phyloP scores from a whole-genome alignment of 1,139 yeast species.

The Sugiyamaella japonica region DNA sequence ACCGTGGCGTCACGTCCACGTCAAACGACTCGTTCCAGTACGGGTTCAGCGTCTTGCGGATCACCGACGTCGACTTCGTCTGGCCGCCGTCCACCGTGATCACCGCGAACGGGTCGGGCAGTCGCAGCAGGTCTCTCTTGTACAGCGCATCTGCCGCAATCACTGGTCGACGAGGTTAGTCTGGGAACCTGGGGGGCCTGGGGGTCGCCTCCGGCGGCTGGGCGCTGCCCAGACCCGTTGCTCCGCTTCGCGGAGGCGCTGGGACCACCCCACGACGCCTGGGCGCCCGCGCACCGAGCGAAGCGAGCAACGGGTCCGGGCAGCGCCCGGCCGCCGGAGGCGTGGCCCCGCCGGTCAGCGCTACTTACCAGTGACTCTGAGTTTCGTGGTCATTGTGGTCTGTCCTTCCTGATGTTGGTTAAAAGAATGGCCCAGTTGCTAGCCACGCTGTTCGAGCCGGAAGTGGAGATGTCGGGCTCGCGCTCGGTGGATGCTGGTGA shows the following conservation, averaged over 20 bases:
- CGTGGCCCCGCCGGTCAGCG: neutral
- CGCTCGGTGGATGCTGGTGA: too few species aligned
- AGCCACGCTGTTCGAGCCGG: too few species aligned
- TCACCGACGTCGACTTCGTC: conserved; percentile 91
- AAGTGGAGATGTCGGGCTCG: too few species aligned
- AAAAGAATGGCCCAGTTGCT: neutral
- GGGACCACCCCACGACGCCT: neutral
- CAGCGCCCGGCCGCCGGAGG: neutral
- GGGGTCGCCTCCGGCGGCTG: conserved; percentile 16
- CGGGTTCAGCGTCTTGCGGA: conserved; percentile 91
- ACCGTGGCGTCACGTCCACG: conserved; percentile 75
- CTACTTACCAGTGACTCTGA: conserved; percentile 28
- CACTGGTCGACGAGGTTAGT: conserved; percentile 40
- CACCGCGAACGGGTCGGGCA: conserved; percentile 97
- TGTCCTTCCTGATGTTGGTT: neutral
- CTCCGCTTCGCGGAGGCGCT: conserved; percentile 1
- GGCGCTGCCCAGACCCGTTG: conserved; percentile 15
- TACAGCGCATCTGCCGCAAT: conserved; percentile 96
- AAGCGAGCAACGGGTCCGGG: neutral
- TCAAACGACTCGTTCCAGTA: conserved; percentile 95
- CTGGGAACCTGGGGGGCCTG: neutral
- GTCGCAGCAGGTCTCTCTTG: conserved; percentile 88
- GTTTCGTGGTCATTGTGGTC: conserved; percentile 23
- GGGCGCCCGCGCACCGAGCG: too few species aligned
- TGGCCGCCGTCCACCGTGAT: conserved; percentile 95